Percentiles rank a stretch among this genome's conserved stretches.
These are phyloP conservation scores for Yamadazyma dushanensis DNA, from an alignment of 1,139 yeast species.

Conservation along the genomic window DNA sequence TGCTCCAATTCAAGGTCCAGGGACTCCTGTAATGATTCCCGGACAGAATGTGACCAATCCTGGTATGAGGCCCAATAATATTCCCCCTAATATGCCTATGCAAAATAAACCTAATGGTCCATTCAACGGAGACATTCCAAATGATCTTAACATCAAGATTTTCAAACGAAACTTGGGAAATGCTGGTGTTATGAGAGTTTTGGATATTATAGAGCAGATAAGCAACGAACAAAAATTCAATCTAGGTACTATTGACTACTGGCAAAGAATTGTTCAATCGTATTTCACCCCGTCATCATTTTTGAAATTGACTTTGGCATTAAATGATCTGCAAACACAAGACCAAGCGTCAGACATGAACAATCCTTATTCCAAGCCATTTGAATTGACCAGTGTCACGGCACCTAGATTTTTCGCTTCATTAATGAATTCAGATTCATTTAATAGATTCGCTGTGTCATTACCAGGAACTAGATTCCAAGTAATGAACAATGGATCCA, in stretches of 20 bases:
- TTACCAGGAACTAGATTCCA: constrained; percentile 69
- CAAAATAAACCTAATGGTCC: not conserved
- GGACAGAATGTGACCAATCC: constrained; percentile 1
- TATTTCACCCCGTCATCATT: constrained; percentile 36
- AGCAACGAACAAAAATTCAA: constrained; percentile 34
- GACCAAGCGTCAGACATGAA: constrained; percentile 1
- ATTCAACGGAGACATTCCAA: constrained; percentile 18
- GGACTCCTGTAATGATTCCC: not conserved
- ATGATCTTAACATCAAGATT: constrained; percentile 37
- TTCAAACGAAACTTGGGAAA: constrained; percentile 44
- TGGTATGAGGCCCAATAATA: not conserved
- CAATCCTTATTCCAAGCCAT: constrained; percentile 40
- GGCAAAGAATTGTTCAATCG: constrained; percentile 38
- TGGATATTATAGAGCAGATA: constrained; percentile 39
- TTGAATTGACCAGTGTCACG: constrained; percentile 62
- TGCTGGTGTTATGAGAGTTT: constrained; percentile 43
- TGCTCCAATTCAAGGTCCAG: not conserved
- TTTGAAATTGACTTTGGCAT: constrained; percentile 27
- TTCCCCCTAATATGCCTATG: constrained; percentile 1
- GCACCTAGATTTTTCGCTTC: constrained; percentile 67
- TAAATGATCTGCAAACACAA: constrained; percentile 7
- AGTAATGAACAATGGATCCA: constrained; percentile 64
- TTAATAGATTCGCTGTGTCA: constrained; percentile 54
- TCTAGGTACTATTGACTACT: constrained; percentile 32
- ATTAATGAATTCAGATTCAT: constrained; percentile 47